Conservation (phyloP, 352 stramenopile genomes). For the Blastocystis sp. region DNA sequence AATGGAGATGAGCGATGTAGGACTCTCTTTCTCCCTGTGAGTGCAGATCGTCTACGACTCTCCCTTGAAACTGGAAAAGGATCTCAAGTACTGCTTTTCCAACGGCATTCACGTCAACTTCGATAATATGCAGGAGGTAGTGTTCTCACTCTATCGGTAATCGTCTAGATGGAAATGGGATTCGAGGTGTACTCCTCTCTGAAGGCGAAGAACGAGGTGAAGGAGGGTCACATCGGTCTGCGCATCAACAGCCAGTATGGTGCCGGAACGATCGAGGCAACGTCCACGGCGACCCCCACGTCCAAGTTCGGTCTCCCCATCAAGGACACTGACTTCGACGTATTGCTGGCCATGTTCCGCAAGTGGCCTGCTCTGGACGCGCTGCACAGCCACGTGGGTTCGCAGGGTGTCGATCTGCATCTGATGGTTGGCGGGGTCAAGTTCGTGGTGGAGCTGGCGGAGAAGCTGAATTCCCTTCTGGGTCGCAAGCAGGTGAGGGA, state of each 20-base stretch:
- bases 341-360: slow-evolving; percentile 59
- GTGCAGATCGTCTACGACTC: slow-evolving; percentile 75
- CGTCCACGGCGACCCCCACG: slow-evolving; percentile 72
- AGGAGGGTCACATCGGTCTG: slow-evolving; percentile 66
- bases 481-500: background rate
- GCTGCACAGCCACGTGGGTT: slow-evolving; percentile 77
- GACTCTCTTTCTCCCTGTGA: background rate
- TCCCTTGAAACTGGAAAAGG: slow-evolving; percentile 74
- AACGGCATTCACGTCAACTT: slow-evolving; percentile 76
- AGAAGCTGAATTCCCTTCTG: slow-evolving; percentile 65
- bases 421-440: slow-evolving; percentile 72
- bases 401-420: slow-evolving; percentile 64
- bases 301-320: slow-evolving; percentile 78
- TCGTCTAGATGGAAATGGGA: slow-evolving; percentile 18
- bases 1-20: background rate
- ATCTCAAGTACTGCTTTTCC: slow-evolving; percentile 71
- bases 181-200: slow-evolving; percentile 9
- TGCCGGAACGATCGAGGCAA: slow-evolving; percentile 70
- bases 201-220: background rate
- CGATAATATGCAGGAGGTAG: slow-evolving; percentile 79
- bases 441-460: slow-evolving; percentile 68
- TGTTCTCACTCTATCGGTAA: background rate
- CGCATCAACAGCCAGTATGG: slow-evolving; percentile 77
- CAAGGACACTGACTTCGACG: slow-evolving; percentile 29
- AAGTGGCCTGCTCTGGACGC: slow-evolving; percentile 73